These are phyloP conservation scores for Syncephalastrum contaminatum DNA, from an alignment of 371 early-diverging fungal genomes.

Conservation along the genomic window DNA sequence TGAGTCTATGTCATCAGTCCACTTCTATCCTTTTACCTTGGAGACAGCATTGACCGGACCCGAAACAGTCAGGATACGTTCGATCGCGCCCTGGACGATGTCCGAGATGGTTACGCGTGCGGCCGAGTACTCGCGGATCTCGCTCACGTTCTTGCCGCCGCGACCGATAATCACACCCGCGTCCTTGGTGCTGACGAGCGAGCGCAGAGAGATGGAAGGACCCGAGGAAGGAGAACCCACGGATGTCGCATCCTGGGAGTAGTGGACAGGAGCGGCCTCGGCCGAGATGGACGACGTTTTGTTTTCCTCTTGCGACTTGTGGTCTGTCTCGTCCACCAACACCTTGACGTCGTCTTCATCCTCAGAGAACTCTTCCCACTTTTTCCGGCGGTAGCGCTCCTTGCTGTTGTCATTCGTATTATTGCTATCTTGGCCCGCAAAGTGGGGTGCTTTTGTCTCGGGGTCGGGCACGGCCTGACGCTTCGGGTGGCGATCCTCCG, in stretches of 20 bases:
- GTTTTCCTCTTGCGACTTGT: conserved; percentile 15
- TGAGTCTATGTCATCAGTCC: not conserved
- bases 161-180: conserved; percentile 86
- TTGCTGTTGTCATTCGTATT: conserved; percentile 9
- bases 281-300: conserved; percentile 7
- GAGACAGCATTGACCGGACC: conserved; percentile 76
- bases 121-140: conserved; percentile 72
- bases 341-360: conserved; percentile 5
- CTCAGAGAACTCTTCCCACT: conserved; percentile 22
- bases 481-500: conserved; percentile 47
- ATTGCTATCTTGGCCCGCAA: conserved; percentile 25
- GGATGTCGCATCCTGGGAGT: not conserved
- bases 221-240: not conserved
- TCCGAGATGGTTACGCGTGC: conserved; percentile 83
- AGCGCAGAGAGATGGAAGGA: conserved; percentile 54
- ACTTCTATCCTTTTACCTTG: conserved; percentile 41
- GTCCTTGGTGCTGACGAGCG: conserved; percentile 79
- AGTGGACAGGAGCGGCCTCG: conserved; percentile 2
- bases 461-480: conserved; percentile 50
- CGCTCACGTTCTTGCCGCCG: conserved; percentile 77
- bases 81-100: conserved; percentile 69
- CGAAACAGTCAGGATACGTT: conserved; percentile 73
- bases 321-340: conserved; percentile 7
- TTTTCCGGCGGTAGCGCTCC: conserved; percentile 15
- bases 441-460: conserved; percentile 50